Evolutionary conservation across 495 filamentous ascomycete genomes (phyloP).

Genomic region (Neurospora sp.): DNA sequence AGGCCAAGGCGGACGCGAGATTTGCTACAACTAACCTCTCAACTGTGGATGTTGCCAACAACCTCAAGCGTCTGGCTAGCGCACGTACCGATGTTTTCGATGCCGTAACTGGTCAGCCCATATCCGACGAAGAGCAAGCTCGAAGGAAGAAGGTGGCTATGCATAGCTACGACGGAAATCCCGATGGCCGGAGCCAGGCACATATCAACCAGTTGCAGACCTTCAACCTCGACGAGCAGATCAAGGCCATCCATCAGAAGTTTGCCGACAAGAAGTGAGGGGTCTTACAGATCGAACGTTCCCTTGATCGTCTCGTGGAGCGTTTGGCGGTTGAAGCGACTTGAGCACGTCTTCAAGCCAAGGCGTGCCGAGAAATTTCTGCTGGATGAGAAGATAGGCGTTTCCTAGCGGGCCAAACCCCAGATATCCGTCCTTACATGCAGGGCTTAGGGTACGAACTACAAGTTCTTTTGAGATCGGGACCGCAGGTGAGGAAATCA

Average conservation of each 20-base stretch:
- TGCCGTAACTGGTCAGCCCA: conserved; percentile 51
- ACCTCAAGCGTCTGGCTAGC: conserved; percentile 92
- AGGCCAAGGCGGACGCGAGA: conserved; percentile 74
- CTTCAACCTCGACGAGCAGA: conserved; percentile 63
- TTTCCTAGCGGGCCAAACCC: not conserved
- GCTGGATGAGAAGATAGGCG: not conserved
- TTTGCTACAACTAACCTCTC: conserved; percentile 80
- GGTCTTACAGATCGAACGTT: not conserved
- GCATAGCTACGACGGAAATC: conserved; percentile 54
- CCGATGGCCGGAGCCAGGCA: conserved; percentile 45
- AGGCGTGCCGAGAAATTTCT: not conserved
- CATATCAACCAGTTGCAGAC: conserved; percentile 37
- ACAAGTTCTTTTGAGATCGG: not conserved
- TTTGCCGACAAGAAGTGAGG: conserved; percentile 38
- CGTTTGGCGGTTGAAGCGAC: not conserved
- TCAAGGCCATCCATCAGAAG: conserved; percentile 56
- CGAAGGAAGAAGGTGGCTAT: conserved; percentile 63
- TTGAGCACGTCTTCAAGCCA: not conserved
- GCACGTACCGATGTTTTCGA: conserved; percentile 92
- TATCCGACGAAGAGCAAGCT: conserved; percentile 64
- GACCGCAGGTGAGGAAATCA: not conserved
- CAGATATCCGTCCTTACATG: not conserved
- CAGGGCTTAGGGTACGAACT: not conserved
- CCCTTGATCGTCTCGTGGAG: not conserved
- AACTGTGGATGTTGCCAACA: conserved; percentile 79